Conservation (phyloP, 345 rosid species). For the Psidium friedrichsthalianum region DNA sequence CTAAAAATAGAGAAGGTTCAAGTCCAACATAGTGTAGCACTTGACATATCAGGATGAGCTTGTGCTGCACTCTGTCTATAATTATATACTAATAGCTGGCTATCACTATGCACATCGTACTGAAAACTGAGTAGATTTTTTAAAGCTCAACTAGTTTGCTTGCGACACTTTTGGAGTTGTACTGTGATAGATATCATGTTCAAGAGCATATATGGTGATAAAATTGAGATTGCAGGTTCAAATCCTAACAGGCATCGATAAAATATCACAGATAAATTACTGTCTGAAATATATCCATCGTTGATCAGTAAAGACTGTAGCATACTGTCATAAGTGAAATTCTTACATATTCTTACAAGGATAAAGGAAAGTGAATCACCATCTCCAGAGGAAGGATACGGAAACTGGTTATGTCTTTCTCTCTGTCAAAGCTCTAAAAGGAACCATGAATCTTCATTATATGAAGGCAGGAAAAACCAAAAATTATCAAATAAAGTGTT, state of each 20-base stretch:
- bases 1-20: neutral
- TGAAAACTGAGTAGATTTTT: neutral
- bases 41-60: neutral
- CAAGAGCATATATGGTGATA: neutral
- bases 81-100: neutral
- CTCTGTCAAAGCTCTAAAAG: slow-evolving; percentile 51
- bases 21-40: neutral
- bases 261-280: neutral
- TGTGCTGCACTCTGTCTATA: neutral
- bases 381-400: slow-evolving; percentile 45
- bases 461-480: neutral
- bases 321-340: neutral
- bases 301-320: neutral
- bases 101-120: neutral
- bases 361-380: slow-evolving; percentile 49
- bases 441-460: neutral
- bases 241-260: neutral
- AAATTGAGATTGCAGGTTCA: neutral
- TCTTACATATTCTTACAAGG: slow-evolving; percentile 20
- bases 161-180: neutral
- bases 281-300: neutral
- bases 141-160: neutral
- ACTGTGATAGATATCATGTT: neutral
- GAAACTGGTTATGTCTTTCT: slow-evolving; percentile 32
- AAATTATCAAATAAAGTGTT: neutral